phyloP scores from a whole-genome alignment of 2,329 filamentous ascomycete genomes.

The Cladosporium phlei region DNA sequence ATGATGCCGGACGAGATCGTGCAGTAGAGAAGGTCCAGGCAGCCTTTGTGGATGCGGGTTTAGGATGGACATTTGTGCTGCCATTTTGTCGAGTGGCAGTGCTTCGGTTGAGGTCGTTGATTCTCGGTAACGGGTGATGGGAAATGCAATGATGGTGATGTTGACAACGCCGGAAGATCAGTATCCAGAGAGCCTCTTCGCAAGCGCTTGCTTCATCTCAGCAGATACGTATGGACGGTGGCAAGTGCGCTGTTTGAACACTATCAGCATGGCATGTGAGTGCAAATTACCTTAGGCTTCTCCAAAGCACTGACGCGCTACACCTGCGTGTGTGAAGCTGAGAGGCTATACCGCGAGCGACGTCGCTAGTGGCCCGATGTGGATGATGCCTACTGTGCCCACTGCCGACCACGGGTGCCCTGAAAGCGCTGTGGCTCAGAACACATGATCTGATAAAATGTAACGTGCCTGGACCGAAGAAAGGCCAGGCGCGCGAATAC shows the following conservation, averaged over 20 bases:
- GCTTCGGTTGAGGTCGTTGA: too few relatives aligned
- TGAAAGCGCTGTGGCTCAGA: constrained; percentile 8
- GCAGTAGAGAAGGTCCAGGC: constrained; percentile 53
- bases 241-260: constrained; percentile 3
- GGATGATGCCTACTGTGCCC: too few relatives aligned
- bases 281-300: not conserved
- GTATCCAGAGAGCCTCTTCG: not conserved
- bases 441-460: constrained; percentile 8
- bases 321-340: constrained; percentile 2
- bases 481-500: not conserved
- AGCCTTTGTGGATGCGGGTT: constrained; percentile 52
- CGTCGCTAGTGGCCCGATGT: constrained; percentile 9
- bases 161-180: not conserved
- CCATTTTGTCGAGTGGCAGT: not conserved
- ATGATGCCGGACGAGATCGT: constrained; percentile 56
- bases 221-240: constrained; percentile 5
- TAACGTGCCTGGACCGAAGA: constrained; percentile 4
- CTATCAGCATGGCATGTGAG: constrained; percentile 8
- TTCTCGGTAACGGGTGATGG: too few relatives aligned
- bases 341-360: constrained; percentile 10
- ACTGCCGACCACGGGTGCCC: not conserved
- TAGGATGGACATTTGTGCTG: constrained; percentile 48
- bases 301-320: constrained; percentile 12
- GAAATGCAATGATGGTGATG: not conserved
- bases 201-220: constrained; percentile 3